These are phyloP conservation scores for Arthrobotrys entomopaga DNA, from an alignment of 2,329 filamentous ascomycete species.

Conservation along the genomic window DNA sequence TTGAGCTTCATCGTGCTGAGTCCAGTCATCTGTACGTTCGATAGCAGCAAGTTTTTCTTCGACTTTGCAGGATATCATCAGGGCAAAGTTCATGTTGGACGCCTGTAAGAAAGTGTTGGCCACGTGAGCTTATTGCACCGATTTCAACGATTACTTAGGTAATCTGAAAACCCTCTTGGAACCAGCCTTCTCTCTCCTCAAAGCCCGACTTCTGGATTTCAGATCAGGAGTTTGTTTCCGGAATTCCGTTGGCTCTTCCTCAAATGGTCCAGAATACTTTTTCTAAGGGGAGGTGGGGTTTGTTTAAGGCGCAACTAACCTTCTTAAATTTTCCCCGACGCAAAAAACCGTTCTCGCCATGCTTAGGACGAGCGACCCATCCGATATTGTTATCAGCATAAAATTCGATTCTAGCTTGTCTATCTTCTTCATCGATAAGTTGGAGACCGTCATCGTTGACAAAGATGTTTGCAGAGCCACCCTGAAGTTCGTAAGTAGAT, in stretches of 20 bases:
- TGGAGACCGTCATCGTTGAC: conserved; percentile 80
- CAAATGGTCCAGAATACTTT: too few species aligned
- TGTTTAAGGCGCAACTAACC: conserved; percentile 61
- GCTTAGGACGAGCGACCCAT: conserved; percentile 74
- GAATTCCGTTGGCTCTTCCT: too few species aligned
- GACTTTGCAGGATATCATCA: conserved; percentile 75
- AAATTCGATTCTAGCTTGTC: conserved; percentile 73
- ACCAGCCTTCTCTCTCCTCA: neutral
- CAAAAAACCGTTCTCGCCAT: conserved; percentile 72
- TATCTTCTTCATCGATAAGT: conserved; percentile 72
- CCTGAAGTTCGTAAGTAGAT: conserved; percentile 79
- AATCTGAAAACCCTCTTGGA: conserved; percentile 5
- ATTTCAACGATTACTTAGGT: neutral
- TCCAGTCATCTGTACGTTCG: conserved; percentile 72
- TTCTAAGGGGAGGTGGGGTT: neutral
- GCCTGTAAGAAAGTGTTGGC: conserved; percentile 67
- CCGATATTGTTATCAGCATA: conserved; percentile 76
- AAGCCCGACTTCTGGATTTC: neutral
- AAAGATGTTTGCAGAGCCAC: conserved; percentile 81
- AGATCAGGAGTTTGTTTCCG: neutral
- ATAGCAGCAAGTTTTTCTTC: conserved; percentile 74
- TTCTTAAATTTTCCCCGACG: conserved; percentile 71
- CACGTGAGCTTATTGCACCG: conserved; percentile 47
- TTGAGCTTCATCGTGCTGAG: conserved; percentile 73
- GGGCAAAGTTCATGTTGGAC: conserved; percentile 77